phyloP scores from a whole-genome alignment of 2,329 filamentous ascomycete genomes.

The Penicillium frequentans region DNA sequence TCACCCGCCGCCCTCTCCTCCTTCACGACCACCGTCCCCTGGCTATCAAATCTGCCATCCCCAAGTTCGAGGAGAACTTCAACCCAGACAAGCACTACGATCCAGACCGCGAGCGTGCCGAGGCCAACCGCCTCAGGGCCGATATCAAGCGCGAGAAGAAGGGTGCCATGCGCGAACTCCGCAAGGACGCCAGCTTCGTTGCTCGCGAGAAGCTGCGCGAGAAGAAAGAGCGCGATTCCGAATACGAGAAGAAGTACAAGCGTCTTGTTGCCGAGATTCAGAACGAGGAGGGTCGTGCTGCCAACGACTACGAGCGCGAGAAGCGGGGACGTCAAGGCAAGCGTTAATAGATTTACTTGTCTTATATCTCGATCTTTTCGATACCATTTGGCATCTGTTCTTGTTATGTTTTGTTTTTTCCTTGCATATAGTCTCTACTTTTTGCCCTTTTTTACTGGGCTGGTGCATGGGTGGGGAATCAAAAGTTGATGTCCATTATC shows the following conservation, averaged over 20 bases:
- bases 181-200: constrained; percentile 94
- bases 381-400: constrained; percentile 4
- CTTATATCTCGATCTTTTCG: not conserved
- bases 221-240: constrained; percentile 90
- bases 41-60: constrained; percentile 82
- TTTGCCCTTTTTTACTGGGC: constrained; percentile 14
- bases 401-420: constrained; percentile 8
- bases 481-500: constrained; percentile 19
- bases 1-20: constrained; percentile 73
- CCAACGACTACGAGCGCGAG: constrained; percentile 87
- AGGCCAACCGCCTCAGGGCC: constrained; percentile 77
- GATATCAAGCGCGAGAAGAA: constrained; percentile 96
- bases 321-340: constrained; percentile 71
- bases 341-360: constrained; percentile 36
- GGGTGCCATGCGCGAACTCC: constrained; percentile 87
- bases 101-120: constrained; percentile 83
- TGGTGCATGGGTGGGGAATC: constrained; percentile 22
- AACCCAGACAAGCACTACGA: constrained; percentile 98
- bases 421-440: constrained; percentile 9
- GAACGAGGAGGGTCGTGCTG: constrained; percentile 82
- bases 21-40: constrained; percentile 87
- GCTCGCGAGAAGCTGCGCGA: constrained; percentile 83
- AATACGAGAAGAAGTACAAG: constrained; percentile 96
- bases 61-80: constrained; percentile 95
- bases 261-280: constrained; percentile 92